Evolutionary conservation across 2,329 filamentous ascomycete species (phyloP).

Genomic region (Harringtonia aguacate): DNA sequence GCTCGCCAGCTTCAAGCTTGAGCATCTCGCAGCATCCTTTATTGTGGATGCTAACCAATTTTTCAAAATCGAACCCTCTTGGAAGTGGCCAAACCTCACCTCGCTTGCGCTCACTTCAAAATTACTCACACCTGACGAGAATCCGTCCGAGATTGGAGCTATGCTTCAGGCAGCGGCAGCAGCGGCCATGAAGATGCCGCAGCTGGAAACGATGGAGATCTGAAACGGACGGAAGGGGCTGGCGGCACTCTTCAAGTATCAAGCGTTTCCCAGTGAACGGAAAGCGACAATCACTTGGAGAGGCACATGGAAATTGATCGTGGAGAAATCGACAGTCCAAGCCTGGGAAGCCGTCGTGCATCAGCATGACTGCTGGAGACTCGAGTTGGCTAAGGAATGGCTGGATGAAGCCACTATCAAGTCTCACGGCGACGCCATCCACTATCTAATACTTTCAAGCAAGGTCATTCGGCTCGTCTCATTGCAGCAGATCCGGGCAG

Average conservation of each 20-base stretch:
- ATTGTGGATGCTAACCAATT: slow-evolving; percentile 20
- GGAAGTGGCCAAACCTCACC: slow-evolving; percentile 19
- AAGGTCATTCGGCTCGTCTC: not conserved
- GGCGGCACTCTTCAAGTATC: slow-evolving; percentile 18
- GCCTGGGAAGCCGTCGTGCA: not conserved
- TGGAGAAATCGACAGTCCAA: not conserved
- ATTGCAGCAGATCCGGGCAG: not conserved
- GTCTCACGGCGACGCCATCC: not conserved
- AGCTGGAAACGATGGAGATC: slow-evolving; percentile 22
- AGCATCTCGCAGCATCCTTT: slow-evolving; percentile 19
- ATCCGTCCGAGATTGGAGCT: slow-evolving; percentile 12
- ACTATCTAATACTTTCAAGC: not conserved
- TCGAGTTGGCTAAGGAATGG: not conserved
- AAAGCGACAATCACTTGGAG: not conserved
- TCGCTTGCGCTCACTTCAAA: slow-evolving; percentile 21
- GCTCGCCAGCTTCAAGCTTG: slow-evolving; percentile 17
- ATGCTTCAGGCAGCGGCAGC: slow-evolving; percentile 15
- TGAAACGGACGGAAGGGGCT: slow-evolving; percentile 22
- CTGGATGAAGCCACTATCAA: not conserved
- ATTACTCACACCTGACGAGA: slow-evolving; percentile 14
- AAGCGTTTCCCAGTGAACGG: not conserved
- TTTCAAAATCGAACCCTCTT: slow-evolving; percentile 15
- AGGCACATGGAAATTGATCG: not conserved
- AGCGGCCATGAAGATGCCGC: slow-evolving; percentile 19
- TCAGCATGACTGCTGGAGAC: not conserved